These are phyloP conservation scores for Trichophyton benhamiae DNA, from an alignment of 2,329 filamentous ascomycete genomes.

Conservation along the genomic window DNA sequence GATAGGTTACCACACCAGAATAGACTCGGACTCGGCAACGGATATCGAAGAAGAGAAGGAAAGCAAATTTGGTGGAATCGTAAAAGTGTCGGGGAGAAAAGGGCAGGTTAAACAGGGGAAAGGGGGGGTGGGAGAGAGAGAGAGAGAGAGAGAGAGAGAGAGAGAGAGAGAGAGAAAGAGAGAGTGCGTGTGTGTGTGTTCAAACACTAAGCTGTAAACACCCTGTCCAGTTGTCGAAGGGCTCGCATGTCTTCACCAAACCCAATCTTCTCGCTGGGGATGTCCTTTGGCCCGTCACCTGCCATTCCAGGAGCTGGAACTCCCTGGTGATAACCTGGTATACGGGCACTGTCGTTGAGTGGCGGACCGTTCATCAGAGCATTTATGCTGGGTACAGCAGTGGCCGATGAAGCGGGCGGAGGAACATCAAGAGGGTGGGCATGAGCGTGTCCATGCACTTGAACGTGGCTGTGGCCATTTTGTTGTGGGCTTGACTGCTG, in stretches of 20 bases:
- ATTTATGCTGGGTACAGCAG: conserved; percentile 44
- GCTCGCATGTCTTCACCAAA: conserved; percentile 54
- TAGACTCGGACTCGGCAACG: neutral
- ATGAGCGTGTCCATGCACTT: neutral
- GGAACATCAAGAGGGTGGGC: neutral
- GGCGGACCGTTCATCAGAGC: conserved; percentile 32
- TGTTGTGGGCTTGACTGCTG: neutral
- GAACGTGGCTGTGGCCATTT: neutral
- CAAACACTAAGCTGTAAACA: conserved; percentile 29
- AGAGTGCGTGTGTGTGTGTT: neutral
- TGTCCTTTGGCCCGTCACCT: conserved; percentile 38
- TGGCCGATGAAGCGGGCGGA: conserved; percentile 19
- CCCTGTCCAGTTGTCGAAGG: conserved; percentile 51
- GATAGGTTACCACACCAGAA: neutral
- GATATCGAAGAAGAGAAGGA: neutral
- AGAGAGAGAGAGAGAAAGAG: neutral
- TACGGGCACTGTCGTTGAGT: conserved; percentile 12
- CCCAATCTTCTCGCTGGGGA: conserved; percentile 45
- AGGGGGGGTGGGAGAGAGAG: no score
- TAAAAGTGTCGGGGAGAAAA: neutral
- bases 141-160: no score
- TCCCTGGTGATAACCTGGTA: conserved; percentile 3
- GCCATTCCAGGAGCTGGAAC: neutral
- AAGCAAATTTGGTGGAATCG: neutral
- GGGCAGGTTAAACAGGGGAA: neutral